Conservation (phyloP, 345 rosid genomes). For the Luvunga scandens region DNA sequence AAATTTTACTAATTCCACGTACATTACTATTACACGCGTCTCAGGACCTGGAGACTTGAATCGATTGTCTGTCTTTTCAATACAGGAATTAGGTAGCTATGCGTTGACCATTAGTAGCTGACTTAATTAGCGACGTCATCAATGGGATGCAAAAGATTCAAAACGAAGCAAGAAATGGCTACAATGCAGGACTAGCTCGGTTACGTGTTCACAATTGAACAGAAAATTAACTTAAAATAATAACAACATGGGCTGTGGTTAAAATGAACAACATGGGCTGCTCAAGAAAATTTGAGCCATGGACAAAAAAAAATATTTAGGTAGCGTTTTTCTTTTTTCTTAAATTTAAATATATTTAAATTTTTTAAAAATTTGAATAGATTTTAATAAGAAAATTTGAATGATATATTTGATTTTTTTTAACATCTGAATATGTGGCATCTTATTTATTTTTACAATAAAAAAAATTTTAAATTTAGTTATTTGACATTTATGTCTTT, state of each 20-base stretch:
- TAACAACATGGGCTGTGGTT: background rate
- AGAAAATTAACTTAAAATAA: background rate
- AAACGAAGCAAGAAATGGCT: background rate
- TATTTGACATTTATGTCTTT: too few relatives aligned
- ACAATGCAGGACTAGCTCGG: background rate
- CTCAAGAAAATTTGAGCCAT: background rate
- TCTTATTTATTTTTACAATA: too few relatives aligned
- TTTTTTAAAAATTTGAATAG: too few relatives aligned
- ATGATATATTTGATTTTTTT: too few relatives aligned
- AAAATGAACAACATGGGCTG: background rate
- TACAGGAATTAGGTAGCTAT: background rate
- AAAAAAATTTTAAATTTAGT: too few relatives aligned
- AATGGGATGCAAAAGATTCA: background rate
- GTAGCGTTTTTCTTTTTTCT: too few relatives aligned
- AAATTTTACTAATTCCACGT: too few relatives aligned
- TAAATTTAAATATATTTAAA: too few relatives aligned
- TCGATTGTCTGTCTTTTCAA: background rate
- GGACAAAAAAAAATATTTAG: too few relatives aligned
- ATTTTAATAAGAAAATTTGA: too few relatives aligned
- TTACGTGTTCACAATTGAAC: background rate
- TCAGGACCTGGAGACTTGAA: background rate
- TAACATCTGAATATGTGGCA: too few relatives aligned
- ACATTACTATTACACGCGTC: background rate
- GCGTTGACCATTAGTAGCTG: background rate
- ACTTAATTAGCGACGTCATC: background rate